Evolutionary conservation across 768 basidiomycete genomes (phyloP).

Genomic region (Candolleomyces eurysporus): DNA sequence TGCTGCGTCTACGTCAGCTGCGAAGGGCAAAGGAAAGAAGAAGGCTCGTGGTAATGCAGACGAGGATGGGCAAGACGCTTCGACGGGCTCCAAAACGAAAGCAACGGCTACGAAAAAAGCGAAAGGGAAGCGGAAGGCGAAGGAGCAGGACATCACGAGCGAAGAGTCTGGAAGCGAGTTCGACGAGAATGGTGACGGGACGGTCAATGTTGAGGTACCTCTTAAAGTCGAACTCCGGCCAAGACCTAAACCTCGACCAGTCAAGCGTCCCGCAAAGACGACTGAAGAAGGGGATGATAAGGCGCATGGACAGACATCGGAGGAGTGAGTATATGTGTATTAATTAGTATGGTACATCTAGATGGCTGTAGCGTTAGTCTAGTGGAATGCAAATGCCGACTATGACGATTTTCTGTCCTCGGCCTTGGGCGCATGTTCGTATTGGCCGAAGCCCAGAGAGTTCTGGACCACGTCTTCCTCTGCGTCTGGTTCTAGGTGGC

Average conservation of each 20-base stretch:
- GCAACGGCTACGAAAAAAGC: not conserved
- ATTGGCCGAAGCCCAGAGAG: constrained; percentile 72
- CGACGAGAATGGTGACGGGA: constrained; percentile 5
- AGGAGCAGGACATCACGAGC: not conserved
- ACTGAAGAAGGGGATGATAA: not conserved
- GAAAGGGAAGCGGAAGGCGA: constrained; percentile 9
- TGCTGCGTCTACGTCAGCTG: not conserved
- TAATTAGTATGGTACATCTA: not conserved
- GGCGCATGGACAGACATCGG: not conserved
- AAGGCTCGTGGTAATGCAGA: constrained; percentile 3
- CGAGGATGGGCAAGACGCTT: not conserved
- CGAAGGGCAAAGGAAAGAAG: constrained; percentile 10
- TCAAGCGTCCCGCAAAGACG: not conserved
- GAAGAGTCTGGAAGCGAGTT: not conserved
- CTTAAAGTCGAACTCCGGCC: constrained; percentile 37
- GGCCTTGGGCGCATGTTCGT: constrained; percentile 51
- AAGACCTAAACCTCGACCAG: constrained; percentile 33
- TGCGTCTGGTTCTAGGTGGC: constrained; percentile 91
- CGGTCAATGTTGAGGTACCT: constrained; percentile 16
- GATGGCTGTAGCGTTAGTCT: not conserved
- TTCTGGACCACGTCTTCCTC: constrained; percentile 73
- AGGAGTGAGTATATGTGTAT: constrained; percentile 1
- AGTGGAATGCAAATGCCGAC: not conserved
- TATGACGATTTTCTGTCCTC: constrained; percentile 17
- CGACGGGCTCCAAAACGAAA: constrained; percentile 6